Conservation (phyloP, 1,139 yeast species). For the Diutina catenulata region DNA sequence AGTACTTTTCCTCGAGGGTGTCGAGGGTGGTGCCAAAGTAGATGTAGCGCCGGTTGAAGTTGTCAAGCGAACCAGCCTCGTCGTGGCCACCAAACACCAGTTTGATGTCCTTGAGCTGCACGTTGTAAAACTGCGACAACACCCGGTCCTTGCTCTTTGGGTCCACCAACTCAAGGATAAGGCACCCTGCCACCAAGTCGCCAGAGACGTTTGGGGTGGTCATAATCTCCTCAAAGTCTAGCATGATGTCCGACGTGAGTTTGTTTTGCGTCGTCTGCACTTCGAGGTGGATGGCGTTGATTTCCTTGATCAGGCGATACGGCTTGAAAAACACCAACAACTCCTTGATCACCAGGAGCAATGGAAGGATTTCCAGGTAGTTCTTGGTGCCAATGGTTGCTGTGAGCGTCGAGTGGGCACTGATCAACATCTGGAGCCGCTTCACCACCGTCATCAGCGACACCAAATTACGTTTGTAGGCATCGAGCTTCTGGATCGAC, state of each 20-base stretch:
- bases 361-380: constrained; percentile 56
- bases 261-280: constrained; percentile 55
- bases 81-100: constrained; percentile 66
- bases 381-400: constrained; percentile 30
- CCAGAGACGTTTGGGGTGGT: constrained; percentile 14
- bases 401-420: constrained; percentile 60
- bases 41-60: constrained; percentile 67
- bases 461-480: constrained; percentile 71
- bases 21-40: constrained; percentile 66
- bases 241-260: constrained; percentile 60
- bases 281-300: constrained; percentile 55
- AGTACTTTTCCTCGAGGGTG: constrained; percentile 42
- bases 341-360: constrained; percentile 70
- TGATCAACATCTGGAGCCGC: constrained; percentile 74
- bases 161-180: constrained; percentile 59
- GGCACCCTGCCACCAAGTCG: constrained; percentile 51
- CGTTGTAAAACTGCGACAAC: constrained; percentile 62
- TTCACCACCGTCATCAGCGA: constrained; percentile 77
- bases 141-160: constrained; percentile 48
- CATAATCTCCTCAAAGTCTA: constrained; percentile 50
- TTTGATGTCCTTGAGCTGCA: constrained; percentile 61
- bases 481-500: constrained; percentile 69
- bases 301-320: constrained; percentile 74
- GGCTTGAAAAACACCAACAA: constrained; percentile 67
- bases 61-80: constrained; percentile 91